Percentiles rank a stretch among this genome's conserved stretches.
These are phyloP conservation scores for Cercospora sp. DNA, from an alignment of 2,329 filamentous ascomycete species.

Conservation along the genomic window DNA sequence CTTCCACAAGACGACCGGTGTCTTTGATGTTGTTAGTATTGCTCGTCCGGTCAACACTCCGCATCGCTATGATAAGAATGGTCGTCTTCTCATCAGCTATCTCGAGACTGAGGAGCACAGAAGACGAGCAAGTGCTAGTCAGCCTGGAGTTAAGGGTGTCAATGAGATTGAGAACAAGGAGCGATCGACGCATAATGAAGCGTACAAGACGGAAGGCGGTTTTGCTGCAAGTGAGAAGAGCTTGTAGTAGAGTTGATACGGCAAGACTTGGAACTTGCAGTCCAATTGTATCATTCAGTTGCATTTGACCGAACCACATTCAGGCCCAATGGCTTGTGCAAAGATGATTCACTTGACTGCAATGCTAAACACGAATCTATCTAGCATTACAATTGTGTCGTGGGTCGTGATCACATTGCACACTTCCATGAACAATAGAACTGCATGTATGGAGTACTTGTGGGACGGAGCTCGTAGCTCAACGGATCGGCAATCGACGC, in stretches of 20 bases:
- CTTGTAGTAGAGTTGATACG: not conserved
- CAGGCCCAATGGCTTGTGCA: no score
- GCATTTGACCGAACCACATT: no score
- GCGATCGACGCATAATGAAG: slow-evolving; percentile 20
- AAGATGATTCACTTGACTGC: no score
- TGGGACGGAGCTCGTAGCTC: not conserved
- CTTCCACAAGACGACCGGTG: slow-evolving; percentile 57
- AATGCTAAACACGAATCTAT: no score
- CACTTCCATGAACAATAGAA: not conserved
- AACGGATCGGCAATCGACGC: not conserved
- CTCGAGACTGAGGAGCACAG: slow-evolving; percentile 39
- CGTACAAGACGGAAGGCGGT: slow-evolving; percentile 14
- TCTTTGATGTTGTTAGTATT: slow-evolving; percentile 53
- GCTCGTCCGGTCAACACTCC: slow-evolving; percentile 53
- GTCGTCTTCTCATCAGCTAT: slow-evolving; percentile 57
- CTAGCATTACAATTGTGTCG: not conserved
- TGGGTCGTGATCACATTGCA: not conserved
- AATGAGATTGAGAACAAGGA: slow-evolving; percentile 24
- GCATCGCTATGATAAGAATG: slow-evolving; percentile 59
- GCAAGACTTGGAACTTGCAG: not conserved
- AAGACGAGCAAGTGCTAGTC: slow-evolving; percentile 19
- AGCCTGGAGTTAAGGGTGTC: slow-evolving; percentile 8
- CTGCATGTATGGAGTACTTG: not conserved
- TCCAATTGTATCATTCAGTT: not conserved
- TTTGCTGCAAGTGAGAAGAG: slow-evolving; percentile 24